Evolutionary conservation across 2,329 filamentous ascomycete species (phyloP), one percentile per base, ranked within the genome.

Genomic region (Colletotrichum sp.): DNA sequence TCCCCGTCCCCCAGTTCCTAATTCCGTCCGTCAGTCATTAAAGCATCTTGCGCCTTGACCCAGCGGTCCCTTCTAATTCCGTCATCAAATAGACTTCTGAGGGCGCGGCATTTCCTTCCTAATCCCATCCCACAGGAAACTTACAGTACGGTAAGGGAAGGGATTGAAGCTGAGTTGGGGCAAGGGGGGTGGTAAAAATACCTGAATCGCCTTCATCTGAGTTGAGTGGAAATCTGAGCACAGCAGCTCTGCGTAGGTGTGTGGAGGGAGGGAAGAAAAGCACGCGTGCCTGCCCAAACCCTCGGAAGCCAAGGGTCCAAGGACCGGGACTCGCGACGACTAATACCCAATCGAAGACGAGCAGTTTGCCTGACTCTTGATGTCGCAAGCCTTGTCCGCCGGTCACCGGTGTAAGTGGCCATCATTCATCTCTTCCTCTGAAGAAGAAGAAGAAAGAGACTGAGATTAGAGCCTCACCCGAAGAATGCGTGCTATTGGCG

Each of bases 31-130:
- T 64, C 34, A 49, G 62, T 64, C 15, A 49, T 52, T 15, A 26
- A 59, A 34, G 49, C 66, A 69, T 21, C 44, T 36, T 68, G 68
- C 57, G 59, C 66, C 66, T 52, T 69, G 52, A 39, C 52, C 66
- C 52, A 26, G 52, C 52, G 52, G 34, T 44, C 52, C 66, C 66
- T 69, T 63, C 34, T 62, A 72, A 67, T 75, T 75, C 69, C 72
- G 72, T 75, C 69, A 72, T 75, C 52, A 63, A 63, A 67, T 75
- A 72, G 55, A 75, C 69, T 75, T 71, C 24, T 24, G 44, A 21
- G 21, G 12, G n/a, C 44, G 55, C 67, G 60, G 72, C 34, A 65
- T 21, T 57, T 36, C 24, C 21, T 66, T 21, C 36, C 30, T 34
- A 21, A 21, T 21, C 18, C 44, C 44, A 49, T 67, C 63, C 36